These are phyloP conservation scores for Wickerhamomyces bovis DNA, from an alignment of 805 yeast species.

Conservation along the genomic window DNA sequence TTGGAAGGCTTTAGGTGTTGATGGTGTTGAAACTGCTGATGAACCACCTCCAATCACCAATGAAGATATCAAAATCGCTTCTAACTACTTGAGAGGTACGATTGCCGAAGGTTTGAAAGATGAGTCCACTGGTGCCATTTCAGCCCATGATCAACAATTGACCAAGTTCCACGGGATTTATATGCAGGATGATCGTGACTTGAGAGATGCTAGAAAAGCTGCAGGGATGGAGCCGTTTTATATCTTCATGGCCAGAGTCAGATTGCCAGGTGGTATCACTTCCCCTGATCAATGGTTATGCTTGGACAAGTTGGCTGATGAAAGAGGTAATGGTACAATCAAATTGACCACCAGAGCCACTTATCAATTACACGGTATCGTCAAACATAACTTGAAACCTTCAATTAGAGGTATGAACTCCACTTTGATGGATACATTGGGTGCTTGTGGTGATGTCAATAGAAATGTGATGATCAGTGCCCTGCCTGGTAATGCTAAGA, in stretches of 20 bases:
- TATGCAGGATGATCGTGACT: constrained; percentile 97
- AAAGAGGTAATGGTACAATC: constrained; percentile 86
- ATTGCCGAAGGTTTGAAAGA: constrained; percentile 82
- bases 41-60: constrained; percentile 93
- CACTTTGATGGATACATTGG: constrained; percentile 86
- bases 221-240: constrained; percentile 94
- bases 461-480: constrained; percentile 93
- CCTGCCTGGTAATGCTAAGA: constrained; percentile 76
- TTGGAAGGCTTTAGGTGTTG: constrained; percentile 89
- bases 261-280: constrained; percentile 90
- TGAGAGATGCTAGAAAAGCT: constrained; percentile 86
- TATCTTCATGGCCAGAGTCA: constrained; percentile 93
- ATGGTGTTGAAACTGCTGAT: constrained; percentile 69
- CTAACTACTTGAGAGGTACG: constrained; percentile 87
- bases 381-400: constrained; percentile 82
- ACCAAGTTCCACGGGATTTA: constrained; percentile 97
- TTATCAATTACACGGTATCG: constrained; percentile 91
- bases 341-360: constrained; percentile 96
- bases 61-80: constrained; percentile 88
- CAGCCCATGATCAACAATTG: constrained; percentile 86
- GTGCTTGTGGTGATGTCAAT: constrained; percentile 98
- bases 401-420: constrained; percentile 91
- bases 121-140: constrained; percentile 81
- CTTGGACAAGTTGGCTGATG: constrained; percentile 74
- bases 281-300: constrained; percentile 85